These are phyloP conservation scores for Neofusicoccum kwambonambiense DNA, from an alignment of 2,329 filamentous ascomycete species.

Conservation along the genomic window DNA sequence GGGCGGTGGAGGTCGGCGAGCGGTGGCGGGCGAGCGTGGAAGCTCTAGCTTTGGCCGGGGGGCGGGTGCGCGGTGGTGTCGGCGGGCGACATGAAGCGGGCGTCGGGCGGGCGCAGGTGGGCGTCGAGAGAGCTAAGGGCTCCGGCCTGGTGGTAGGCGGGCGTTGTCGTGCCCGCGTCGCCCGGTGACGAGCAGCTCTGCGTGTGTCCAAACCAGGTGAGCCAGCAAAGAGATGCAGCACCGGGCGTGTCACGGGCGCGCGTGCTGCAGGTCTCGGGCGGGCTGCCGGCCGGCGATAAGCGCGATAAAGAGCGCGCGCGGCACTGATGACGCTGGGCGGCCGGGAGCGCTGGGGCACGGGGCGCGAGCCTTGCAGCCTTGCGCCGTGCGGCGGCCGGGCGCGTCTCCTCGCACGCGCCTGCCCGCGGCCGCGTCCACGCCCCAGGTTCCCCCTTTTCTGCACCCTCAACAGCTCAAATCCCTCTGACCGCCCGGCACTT, in stretches of 20 bases:
- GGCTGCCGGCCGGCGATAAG: background rate
- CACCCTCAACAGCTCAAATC: constrained; percentile 15
- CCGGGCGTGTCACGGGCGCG: constrained; percentile 13
- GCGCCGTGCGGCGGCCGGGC: background rate
- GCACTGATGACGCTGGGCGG: background rate
- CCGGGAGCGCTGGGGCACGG: background rate
- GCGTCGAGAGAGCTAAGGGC: background rate
- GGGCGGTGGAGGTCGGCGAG: constrained; percentile 19
- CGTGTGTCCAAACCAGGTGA: constrained; percentile 5
- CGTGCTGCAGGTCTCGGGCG: constrained; percentile 9
- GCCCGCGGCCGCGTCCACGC: background rate
- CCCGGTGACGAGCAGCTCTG: background rate
- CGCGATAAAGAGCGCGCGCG: background rate
- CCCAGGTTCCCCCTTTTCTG: constrained; percentile 5
- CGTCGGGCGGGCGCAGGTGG: background rate
- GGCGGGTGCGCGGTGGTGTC: constrained; percentile 4
- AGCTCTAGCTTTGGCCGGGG: background rate
- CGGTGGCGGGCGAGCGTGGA: constrained; percentile 4
- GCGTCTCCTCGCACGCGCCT: constrained; percentile 4
- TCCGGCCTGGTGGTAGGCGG: background rate
- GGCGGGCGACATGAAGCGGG: constrained; percentile 7
- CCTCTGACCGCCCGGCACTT: constrained; percentile 11
- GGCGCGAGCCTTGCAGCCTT: background rate
- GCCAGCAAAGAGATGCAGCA: constrained; percentile 12
- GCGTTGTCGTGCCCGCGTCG: background rate